Conservation (phyloP, 2,329 filamentous ascomycete genomes). For the Pyricularia grisea region DNA sequence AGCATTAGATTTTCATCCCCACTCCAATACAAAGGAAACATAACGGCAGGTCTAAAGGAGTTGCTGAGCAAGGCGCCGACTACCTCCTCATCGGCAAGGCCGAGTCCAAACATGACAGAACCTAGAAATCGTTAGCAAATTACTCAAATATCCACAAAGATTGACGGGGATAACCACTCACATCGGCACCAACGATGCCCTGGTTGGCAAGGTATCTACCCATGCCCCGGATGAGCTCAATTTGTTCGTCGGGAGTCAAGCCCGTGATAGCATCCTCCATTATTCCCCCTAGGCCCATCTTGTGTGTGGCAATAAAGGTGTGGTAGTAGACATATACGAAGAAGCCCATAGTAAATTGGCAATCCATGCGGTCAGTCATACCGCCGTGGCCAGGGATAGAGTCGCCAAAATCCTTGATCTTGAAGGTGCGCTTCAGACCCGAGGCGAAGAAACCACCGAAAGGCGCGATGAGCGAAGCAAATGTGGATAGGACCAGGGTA, state of each 20-base stretch:
- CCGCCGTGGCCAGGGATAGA: constrained; percentile 96
- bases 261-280: constrained; percentile 89
- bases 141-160: background rate
- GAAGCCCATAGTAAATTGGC: constrained; percentile 99
- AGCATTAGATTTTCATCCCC: constrained; percentile 1
- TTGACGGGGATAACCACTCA: constrained; percentile 16
- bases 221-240: constrained; percentile 65
- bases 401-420: constrained; percentile 99
- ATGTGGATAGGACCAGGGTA: constrained; percentile 80
- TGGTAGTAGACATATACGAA: constrained; percentile 99
- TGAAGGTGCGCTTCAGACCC: constrained; percentile 95
- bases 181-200: constrained; percentile 33
- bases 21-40: background rate
- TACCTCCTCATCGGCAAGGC: constrained; percentile 12
- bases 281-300: constrained; percentile 74
- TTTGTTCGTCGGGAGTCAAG: constrained; percentile 78
- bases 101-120: constrained; percentile 12
- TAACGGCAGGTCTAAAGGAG: background rate
- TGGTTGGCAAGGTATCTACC: constrained; percentile 57
- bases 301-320: constrained; percentile 87
- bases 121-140: constrained; percentile 6
- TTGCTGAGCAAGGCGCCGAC: background rate
- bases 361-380: constrained; percentile 99
- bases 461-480: constrained; percentile 91
- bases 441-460: constrained; percentile 99